Conservation (phyloP, 805 yeast species). For the Yarrowia phangngaensis region DNA sequence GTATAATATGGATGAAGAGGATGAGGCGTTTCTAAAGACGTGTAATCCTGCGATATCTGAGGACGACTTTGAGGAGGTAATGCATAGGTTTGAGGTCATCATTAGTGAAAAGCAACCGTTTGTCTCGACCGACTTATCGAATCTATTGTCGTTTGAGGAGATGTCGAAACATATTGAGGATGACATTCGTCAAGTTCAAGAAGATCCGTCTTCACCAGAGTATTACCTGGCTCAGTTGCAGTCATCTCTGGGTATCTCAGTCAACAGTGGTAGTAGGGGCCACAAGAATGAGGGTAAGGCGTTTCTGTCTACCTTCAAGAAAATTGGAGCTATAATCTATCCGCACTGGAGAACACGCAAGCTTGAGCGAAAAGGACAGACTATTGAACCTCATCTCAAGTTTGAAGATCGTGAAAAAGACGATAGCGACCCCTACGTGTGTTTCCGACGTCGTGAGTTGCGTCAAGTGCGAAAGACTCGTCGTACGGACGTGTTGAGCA, state of each 20-base stretch:
- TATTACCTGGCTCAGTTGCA: conserved; percentile 34
- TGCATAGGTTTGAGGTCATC: conserved; percentile 67
- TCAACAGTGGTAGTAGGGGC: conserved; percentile 13
- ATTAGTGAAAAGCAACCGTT: conserved; percentile 85
- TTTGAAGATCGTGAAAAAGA: conserved; percentile 88
- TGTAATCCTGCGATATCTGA: conserved; percentile 52
- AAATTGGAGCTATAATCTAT: conserved; percentile 66
- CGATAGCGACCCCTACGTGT: conserved; percentile 89
- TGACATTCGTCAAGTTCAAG: conserved; percentile 48
- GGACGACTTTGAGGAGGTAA: conserved; percentile 78
- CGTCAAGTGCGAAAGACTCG: conserved; percentile 95
- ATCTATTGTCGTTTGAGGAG: conserved; percentile 67
- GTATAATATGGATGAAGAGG: conserved; percentile 87
- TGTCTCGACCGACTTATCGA: conserved; percentile 75
- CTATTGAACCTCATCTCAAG: conserved; percentile 69
- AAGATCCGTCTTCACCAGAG: conserved; percentile 47
- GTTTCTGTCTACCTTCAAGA: conserved; percentile 33
- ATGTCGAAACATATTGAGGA: conserved; percentile 48
- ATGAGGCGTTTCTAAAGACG: conserved; percentile 59
- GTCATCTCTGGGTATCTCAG: conserved; percentile 40
- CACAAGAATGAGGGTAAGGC: conserved; percentile 14
- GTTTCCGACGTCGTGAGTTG: conserved; percentile 92
- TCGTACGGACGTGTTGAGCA: conserved; percentile 85
- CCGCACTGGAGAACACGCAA: conserved; percentile 79
- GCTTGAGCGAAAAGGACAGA: conserved; percentile 61